phyloP scores from a whole-genome alignment of 306 rosid genomes.

The Coriaria nepalensis region DNA sequence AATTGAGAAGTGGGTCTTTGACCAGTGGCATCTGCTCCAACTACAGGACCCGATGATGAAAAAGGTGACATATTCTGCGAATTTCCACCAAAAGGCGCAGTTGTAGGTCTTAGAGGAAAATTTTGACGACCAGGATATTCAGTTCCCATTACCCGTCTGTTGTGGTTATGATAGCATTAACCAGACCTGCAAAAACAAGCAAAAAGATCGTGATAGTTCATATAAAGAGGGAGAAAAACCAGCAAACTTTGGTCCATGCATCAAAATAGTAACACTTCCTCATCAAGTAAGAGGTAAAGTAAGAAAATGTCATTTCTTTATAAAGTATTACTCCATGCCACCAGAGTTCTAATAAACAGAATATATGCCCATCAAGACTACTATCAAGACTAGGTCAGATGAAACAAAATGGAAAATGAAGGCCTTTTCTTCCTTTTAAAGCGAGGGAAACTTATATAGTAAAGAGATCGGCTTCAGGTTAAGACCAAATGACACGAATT shows the following conservation, averaged over 20 bases:
- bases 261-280: background rate
- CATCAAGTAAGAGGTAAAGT: no score
- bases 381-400: no score
- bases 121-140: slow-evolving; percentile 65
- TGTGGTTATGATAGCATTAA: slow-evolving; percentile 15
- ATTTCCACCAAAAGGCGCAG: slow-evolving; percentile 43
- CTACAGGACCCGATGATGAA: slow-evolving; percentile 54
- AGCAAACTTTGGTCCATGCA: background rate
- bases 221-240: background rate
- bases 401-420: no score
- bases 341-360: no score
- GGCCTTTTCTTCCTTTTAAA: no score
- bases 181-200: slow-evolving; percentile 10
- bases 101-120: slow-evolving; percentile 51
- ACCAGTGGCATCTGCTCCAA: slow-evolving; percentile 47
- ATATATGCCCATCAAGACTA: no score
- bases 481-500: no score
- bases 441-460: no score
- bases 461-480: no score
- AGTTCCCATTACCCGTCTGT: slow-evolving; percentile 50
- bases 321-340: no score
- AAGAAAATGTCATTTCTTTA: no score
- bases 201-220: background rate
- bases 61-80: slow-evolving; percentile 51
- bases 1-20: slow-evolving; percentile 40